Conservation (phyloP, 352 stramenopile species). For the Sclerospora graminicola region DNA sequence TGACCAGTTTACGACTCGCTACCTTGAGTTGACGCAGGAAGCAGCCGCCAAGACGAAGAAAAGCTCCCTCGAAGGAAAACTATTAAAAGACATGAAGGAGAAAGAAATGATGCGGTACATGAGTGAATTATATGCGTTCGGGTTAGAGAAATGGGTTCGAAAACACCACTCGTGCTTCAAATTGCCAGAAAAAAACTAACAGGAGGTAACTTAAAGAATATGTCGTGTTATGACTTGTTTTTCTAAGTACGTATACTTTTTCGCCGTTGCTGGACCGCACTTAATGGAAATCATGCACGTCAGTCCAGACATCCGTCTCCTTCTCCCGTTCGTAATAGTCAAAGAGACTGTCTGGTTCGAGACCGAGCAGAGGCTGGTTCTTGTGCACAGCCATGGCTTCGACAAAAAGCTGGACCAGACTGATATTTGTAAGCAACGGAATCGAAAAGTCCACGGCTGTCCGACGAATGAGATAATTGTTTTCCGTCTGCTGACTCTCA, state of each 20-base stretch:
- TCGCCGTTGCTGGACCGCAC: constrained; percentile 2
- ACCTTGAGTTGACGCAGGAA: constrained; percentile 27
- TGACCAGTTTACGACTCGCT: constrained; percentile 29
- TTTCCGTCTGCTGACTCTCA: constrained; percentile 81
- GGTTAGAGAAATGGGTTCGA: constrained; percentile 53
- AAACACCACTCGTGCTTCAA: constrained; percentile 18
- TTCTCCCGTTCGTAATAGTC: constrained; percentile 95
- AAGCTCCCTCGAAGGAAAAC: constrained; percentile 24
- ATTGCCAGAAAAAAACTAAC: not conserved
- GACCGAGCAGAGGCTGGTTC: constrained; percentile 84
- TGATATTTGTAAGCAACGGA: constrained; percentile 87
- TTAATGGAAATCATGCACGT: constrained; percentile 94
- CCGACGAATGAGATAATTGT: constrained; percentile 90
- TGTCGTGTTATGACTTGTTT: constrained; percentile 18
- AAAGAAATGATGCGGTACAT: constrained; percentile 26
- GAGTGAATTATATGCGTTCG: constrained; percentile 26
- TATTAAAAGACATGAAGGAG: constrained; percentile 27
- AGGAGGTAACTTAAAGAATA: constrained; percentile 13
- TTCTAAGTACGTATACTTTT: constrained; percentile 5
- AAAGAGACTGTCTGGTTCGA: constrained; percentile 94
- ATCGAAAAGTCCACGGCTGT: constrained; percentile 90
- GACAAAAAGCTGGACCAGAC: constrained; percentile 89
- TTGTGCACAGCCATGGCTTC: constrained; percentile 90
- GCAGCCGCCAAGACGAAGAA: constrained; percentile 22
- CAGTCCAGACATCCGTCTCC: constrained; percentile 89